Evolutionary conservation across 2,329 filamentous ascomycete species (phyloP).

Genomic region (Paecilomyces niveus): DNA sequence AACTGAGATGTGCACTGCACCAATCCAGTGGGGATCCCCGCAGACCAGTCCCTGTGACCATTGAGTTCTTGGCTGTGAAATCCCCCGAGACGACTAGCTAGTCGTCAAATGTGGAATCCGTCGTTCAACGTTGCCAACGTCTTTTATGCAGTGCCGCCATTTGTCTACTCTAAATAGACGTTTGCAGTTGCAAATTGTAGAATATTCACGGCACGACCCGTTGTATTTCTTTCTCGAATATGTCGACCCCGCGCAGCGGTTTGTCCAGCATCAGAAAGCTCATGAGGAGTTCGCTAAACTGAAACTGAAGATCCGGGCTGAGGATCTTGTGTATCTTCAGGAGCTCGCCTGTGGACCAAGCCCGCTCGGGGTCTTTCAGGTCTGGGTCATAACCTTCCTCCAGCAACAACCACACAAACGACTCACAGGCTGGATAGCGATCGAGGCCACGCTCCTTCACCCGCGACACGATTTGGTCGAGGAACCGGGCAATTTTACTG

Average conservation of each 20-base stretch:
- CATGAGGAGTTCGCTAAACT: slow-evolving; percentile 33
- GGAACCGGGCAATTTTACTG: slow-evolving; percentile 25
- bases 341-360: slow-evolving; percentile 31
- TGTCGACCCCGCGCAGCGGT: slow-evolving; percentile 24
- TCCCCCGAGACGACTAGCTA: neutral
- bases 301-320: slow-evolving; percentile 29
- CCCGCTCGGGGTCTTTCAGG: slow-evolving; percentile 27
- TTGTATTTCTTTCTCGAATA: slow-evolving; percentile 27
- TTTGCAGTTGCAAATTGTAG: neutral
- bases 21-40: neutral
- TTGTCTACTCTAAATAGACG: neutral
- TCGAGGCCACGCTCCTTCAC: slow-evolving; percentile 25
- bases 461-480: slow-evolving; percentile 17
- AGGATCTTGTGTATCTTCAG: slow-evolving; percentile 28
- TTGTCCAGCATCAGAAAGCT: slow-evolving; percentile 26
- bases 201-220: slow-evolving; percentile 1
- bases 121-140: no score
- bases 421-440: slow-evolving; percentile 30
- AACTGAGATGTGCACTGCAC: neutral
- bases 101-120: neutral
- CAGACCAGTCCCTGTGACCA: neutral
- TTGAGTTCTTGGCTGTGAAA: neutral
- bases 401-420: slow-evolving; percentile 32
- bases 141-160: neutral
- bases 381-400: slow-evolving; percentile 29